phyloP scores from a whole-genome alignment of 164 flowering plant species.

The Aristolochia fimbriata region DNA sequence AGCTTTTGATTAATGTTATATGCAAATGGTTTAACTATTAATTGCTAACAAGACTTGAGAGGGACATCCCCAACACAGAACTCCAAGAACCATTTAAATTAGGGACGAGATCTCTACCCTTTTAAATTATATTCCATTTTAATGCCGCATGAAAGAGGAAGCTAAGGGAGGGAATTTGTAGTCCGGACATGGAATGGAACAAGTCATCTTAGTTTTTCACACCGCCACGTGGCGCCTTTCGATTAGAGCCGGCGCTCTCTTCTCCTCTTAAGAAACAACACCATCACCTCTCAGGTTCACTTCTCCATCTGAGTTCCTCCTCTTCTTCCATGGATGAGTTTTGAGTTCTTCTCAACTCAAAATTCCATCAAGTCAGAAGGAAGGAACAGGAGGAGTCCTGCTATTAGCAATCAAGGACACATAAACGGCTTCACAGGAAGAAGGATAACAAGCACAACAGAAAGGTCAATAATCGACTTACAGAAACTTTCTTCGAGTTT shows the following conservation, averaged over 20 bases:
- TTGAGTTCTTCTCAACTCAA: not conserved
- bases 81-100: no score
- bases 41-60: no score
- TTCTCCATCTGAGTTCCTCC: not conserved
- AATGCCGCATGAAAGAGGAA: no score
- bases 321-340: constrained; percentile 6
- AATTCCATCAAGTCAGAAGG: constrained; percentile 6
- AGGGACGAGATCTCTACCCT: no score
- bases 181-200: constrained; percentile 43
- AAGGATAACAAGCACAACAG: not conserved
- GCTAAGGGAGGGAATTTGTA: not conserved
- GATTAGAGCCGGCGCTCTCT: constrained; percentile 37
- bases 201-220: constrained; percentile 52
- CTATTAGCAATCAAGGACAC: not conserved
- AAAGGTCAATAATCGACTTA: not conserved
- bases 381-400: not conserved
- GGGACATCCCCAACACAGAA: no score
- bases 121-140: no score
- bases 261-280: constrained; percentile 8
- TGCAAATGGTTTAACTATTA: no score
- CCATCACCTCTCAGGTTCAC: constrained; percentile 4
- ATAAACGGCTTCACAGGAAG: not conserved
- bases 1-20: no score
- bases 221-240: constrained; percentile 40
- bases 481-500: not conserved